Conservation (phyloP, 2,329 filamentous ascomycete species). For the Didymella sp. region DNA sequence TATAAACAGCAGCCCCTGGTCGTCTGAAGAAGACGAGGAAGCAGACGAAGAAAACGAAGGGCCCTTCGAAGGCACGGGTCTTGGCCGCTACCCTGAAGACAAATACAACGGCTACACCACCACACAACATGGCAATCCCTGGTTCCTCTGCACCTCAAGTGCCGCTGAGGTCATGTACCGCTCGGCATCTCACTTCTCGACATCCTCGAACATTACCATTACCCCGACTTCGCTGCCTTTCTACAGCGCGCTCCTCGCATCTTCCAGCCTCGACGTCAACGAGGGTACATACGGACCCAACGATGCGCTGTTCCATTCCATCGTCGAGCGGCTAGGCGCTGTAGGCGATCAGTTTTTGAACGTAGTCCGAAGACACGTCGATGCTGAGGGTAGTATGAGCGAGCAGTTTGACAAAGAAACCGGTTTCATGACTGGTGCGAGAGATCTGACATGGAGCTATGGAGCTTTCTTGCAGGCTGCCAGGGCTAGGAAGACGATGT, state of each 20-base stretch:
- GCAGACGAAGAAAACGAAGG: slow-evolving; percentile 12
- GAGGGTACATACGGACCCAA: slow-evolving; percentile 35
- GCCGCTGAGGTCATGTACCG: slow-evolving; percentile 52
- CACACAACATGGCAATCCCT: slow-evolving; percentile 48
- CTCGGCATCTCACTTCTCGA: slow-evolving; percentile 41
- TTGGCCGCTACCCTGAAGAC: slow-evolving; percentile 56
- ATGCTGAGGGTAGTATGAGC: slow-evolving; percentile 50
- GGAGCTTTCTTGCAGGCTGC: slow-evolving; percentile 52
- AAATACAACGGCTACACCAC: slow-evolving; percentile 50
- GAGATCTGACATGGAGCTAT: slow-evolving; percentile 57
- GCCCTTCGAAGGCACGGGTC: slow-evolving; percentile 43
- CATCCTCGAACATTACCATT: slow-evolving; percentile 41
- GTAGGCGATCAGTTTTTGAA: slow-evolving; percentile 53
- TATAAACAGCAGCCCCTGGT: slow-evolving; percentile 43
- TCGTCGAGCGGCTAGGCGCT: slow-evolving; percentile 41
- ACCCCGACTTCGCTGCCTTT: slow-evolving; percentile 44
- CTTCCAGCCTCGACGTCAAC: slow-evolving; percentile 30
- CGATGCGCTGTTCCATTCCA: slow-evolving; percentile 40
- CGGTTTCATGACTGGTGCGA: slow-evolving; percentile 51
- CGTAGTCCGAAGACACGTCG: slow-evolving; percentile 51
- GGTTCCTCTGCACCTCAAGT: slow-evolving; percentile 54
- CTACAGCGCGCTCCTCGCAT: slow-evolving; percentile 45
- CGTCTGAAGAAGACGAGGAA: slow-evolving; percentile 18
- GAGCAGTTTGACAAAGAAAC: slow-evolving; percentile 54
- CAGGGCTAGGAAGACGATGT: slow-evolving; percentile 40